Evolutionary conservation across 352 stramenopile genomes (phyloP).

Genomic region (Globisporangium lucens): DNA sequence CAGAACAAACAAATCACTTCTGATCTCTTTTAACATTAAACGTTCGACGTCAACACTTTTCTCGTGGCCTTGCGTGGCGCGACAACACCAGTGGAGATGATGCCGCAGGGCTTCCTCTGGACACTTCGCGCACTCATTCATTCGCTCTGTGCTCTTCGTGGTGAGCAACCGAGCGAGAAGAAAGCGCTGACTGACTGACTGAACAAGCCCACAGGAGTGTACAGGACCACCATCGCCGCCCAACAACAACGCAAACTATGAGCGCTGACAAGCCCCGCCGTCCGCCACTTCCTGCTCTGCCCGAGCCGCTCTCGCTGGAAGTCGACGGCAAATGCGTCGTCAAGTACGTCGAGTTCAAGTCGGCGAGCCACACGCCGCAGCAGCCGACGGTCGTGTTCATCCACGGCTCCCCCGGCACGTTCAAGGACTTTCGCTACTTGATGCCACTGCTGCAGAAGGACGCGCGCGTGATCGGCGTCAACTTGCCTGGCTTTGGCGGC

Average conservation of each 20-base stretch:
- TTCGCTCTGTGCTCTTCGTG: no score
- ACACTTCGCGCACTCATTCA: not conserved
- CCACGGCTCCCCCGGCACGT: conserved; percentile 61
- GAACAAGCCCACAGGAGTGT: not conserved
- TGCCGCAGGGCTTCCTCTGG: not conserved
- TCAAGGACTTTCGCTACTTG: conserved; percentile 59
- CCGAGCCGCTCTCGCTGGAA: conserved; percentile 22
- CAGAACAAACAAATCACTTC: not conserved
- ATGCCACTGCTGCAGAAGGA: conserved; percentile 43
- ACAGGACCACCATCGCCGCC: not conserved
- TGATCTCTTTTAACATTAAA: not conserved
- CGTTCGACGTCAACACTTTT: not conserved
- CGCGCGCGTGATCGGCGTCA: conserved; percentile 51
- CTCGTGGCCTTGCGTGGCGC: not conserved
- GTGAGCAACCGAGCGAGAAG: not conserved
- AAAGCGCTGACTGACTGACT: not conserved
- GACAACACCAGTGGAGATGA: not conserved
- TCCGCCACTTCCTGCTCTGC: conserved; percentile 19
- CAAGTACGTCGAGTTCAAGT: conserved; percentile 33
- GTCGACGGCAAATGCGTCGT: conserved; percentile 37
- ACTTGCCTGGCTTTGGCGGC: conserved; percentile 56
- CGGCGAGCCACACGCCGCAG: conserved; percentile 11
- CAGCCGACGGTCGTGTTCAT: conserved; percentile 49
- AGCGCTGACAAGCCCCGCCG: not conserved
- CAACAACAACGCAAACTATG: not conserved